Evolutionary conservation across 495 filamentous ascomycete genomes (phyloP).

Genomic region (Xylaria cubensis): DNA sequence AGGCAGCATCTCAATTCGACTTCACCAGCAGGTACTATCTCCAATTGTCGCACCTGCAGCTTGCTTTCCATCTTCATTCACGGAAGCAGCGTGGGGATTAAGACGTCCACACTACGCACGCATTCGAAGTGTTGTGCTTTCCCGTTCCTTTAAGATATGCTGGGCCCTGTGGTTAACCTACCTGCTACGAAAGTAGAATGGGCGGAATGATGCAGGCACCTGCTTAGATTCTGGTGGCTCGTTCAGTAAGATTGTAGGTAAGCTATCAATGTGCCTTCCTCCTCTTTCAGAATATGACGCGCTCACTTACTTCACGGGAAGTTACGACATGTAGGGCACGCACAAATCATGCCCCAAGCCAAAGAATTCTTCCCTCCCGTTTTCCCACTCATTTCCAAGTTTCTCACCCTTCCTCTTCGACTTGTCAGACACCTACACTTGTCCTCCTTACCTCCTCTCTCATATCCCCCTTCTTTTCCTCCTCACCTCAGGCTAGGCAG

Average conservation of each 20-base stretch:
- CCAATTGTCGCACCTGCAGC: background rate
- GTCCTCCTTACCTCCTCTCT: background rate
- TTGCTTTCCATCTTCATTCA: background rate
- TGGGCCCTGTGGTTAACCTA: background rate
- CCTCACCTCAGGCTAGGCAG: constrained; percentile 13
- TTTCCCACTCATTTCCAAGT: background rate
- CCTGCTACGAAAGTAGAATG: background rate
- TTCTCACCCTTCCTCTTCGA: background rate
- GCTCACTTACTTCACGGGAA: constrained; percentile 11
- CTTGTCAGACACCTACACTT: background rate
- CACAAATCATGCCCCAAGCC: background rate
- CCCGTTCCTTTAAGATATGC: background rate
- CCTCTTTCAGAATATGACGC: background rate
- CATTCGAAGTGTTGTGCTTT: background rate
- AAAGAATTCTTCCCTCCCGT: background rate
- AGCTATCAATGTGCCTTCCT: constrained; percentile 16
- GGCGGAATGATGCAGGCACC: background rate
- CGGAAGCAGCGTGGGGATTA: background rate
- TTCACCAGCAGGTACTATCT: background rate
- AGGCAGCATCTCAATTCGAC: background rate
- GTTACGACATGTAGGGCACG: constrained; percentile 13
- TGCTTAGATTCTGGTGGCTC: background rate
- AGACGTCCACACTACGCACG: background rate
- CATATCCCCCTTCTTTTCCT: background rate
- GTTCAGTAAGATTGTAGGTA: background rate